Evolutionary conservation across 2,329 filamentous ascomycete species (phyloP).

Genomic region (Didymella sp.): DNA sequence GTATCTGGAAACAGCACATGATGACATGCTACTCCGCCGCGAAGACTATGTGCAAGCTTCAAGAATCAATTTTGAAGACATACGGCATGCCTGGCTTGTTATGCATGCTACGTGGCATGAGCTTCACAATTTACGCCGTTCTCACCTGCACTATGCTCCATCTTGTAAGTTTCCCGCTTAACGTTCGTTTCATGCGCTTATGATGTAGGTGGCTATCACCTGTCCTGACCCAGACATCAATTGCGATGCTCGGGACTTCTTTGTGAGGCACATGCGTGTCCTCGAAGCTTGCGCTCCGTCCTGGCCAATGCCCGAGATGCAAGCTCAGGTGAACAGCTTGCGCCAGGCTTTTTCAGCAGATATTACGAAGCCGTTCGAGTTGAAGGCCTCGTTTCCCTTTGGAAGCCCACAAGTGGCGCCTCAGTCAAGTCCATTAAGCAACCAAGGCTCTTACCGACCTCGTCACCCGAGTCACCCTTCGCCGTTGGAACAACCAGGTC

Average conservation of each 20-base stretch:
- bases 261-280: conserved; percentile 92
- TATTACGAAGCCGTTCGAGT: conserved; percentile 80
- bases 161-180: conserved; percentile 68
- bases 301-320: conserved; percentile 89
- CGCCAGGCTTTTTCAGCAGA: conserved; percentile 92
- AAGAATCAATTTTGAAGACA: conserved; percentile 79
- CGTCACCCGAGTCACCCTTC: conserved; percentile 56
- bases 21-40: conserved; percentile 83
- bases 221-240: conserved; percentile 91
- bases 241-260: conserved; percentile 83
- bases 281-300: conserved; percentile 82
- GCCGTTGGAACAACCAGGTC: conserved; percentile 60
- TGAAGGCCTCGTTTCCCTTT: conserved; percentile 87
- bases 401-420: conserved; percentile 74
- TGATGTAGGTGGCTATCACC: conserved; percentile 79
- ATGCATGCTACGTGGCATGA: conserved; percentile 93
- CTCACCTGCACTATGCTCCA: conserved; percentile 93
- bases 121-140: conserved; percentile 92
- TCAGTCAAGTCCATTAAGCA: conserved; percentile 67
- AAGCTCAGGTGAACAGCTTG: conserved; percentile 86
- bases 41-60: conserved; percentile 82
- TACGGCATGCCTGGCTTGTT: conserved; percentile 82
- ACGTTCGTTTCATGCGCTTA: conserved; percentile 20
- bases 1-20: conserved; percentile 88
- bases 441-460: conserved; percentile 58